Percentiles rank a stretch among this genome's conserved stretches.
phyloP scores from a whole-genome alignment of 2,329 filamentous ascomycete genomes.

The Xylaria sp. region DNA sequence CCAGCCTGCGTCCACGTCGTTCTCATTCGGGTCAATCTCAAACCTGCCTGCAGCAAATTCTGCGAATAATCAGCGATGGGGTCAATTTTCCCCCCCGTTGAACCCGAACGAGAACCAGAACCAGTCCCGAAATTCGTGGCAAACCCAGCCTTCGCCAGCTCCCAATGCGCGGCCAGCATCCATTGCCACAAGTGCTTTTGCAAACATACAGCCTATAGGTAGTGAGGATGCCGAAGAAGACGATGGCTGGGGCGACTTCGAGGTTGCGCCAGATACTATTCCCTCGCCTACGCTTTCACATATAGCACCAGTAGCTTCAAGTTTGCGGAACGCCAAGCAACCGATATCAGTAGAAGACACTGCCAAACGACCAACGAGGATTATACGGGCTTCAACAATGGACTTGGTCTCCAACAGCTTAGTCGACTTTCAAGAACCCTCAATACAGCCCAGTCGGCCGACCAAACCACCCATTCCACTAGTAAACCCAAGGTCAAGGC shows the following conservation, averaged over 20 bases:
- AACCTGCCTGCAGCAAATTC: conserved; percentile 9
- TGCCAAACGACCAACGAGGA: conserved; percentile 43
- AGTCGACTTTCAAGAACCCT: conserved; percentile 49
- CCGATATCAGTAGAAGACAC: conserved; percentile 27
- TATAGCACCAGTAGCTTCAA: not conserved
- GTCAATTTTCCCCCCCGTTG: conserved; percentile 21
- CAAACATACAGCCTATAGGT: conserved; percentile 32
- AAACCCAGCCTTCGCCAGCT: conserved; percentile 43
- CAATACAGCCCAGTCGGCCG: conserved; percentile 25
- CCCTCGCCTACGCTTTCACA: conserved; percentile 40
- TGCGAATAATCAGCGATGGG: conserved; percentile 46
- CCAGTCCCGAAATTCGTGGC: conserved; percentile 36
- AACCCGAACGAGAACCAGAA: conserved; percentile 29
- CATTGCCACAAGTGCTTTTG: conserved; percentile 18
- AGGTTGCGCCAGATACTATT: conserved; percentile 59
- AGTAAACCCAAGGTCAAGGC: conserved; percentile 17
- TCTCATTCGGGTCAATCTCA: conserved; percentile 35
- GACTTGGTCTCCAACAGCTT: conserved; percentile 65
- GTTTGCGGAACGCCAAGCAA: not conserved
- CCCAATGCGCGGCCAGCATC: conserved; percentile 29
- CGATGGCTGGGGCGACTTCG: conserved; percentile 75
- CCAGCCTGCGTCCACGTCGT: conserved; percentile 30
- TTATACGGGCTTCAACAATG: conserved; percentile 61
- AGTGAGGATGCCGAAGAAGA: conserved; percentile 65
- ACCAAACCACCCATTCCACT: conserved; percentile 23